Evolutionary conservation across 805 yeast species (phyloP), one percentile per base, ranked within the genome.

Genomic region (Scheffersomyces coipomensis): DNA sequence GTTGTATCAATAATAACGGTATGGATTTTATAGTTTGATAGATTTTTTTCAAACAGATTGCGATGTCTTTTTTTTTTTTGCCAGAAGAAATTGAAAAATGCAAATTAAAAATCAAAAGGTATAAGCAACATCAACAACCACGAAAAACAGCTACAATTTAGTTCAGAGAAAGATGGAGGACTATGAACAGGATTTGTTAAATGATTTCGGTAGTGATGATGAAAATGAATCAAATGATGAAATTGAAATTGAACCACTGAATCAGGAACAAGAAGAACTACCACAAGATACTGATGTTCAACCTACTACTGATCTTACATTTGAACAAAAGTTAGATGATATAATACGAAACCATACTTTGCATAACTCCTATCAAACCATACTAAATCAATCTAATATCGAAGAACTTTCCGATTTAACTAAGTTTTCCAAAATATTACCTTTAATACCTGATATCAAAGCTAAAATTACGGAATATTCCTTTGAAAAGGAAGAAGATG

Each of bases 181-280:
- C 44, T 63, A 61, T 41, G 77, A 73, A 33, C 61, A 61, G 38
- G 73, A 67, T 17, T 53, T 75, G 29, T 45, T 70, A 42, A 69
- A 62, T 1, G 78, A 71, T 42, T 62, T 72, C 33, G 73, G 59
- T 11, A 58, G 63, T 37, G 25, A 22, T 12, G 68, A 57, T 8
- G 39, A 38, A 19, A 61, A 56, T 10, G 57, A 49, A 5, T 45
- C 43, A 4, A 34, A 34, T 19, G 51, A 44, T 17, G 52, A 39
- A 5, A 49, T 37, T 17, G 17, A 9, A 12, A 29, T 16, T 24
- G 40, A 38, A 21, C 40, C 39, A 8, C 45, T 36, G 10, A 38
- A 39, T 6, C 53, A 39, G 16, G 30, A 16, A 1, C 16, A n/a
- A 16, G 45, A 39, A 27, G 37, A 41, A 7, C 34, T 16, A 31